Conservation (phyloP, 805 yeast species). For the Yarrowia phangngaensis region DNA sequence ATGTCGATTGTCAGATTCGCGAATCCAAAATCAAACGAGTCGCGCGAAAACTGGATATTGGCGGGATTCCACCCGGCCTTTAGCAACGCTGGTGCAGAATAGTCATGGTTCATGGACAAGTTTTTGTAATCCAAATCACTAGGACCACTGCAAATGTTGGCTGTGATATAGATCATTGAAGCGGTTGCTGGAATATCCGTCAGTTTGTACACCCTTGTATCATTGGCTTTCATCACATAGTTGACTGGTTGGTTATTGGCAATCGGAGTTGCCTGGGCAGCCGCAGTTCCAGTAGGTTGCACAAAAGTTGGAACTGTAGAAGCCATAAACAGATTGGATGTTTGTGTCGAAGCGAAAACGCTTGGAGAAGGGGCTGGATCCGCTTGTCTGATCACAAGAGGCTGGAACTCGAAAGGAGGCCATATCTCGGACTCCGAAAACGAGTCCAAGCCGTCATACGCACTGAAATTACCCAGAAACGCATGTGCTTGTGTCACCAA, state of each 20-base stretch:
- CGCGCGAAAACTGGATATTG: constrained; percentile 24
- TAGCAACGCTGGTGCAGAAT: background rate
- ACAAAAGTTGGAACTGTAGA: constrained; percentile 9
- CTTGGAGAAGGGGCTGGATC: too few species aligned
- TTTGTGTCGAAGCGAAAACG: background rate
- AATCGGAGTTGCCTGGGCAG: constrained; percentile 36
- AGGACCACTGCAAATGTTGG: constrained; percentile 40
- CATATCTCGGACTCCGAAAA: too few species aligned
- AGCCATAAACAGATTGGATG: constrained; percentile 12
- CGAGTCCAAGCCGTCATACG: too few species aligned
- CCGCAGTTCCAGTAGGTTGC: constrained; percentile 1
- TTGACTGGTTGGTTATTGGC: constrained; percentile 28
- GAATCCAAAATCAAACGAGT: constrained; percentile 36
- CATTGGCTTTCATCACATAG: constrained; percentile 39
- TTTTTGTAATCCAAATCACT: constrained; percentile 28
- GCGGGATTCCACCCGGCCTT: constrained; percentile 28
- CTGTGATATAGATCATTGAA: constrained; percentile 38
- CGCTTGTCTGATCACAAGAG: too few species aligned
- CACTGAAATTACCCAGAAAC: too few species aligned
- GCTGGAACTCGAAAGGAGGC: too few species aligned
- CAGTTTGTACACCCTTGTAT: constrained; percentile 34
- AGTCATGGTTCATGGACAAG: constrained; percentile 31
- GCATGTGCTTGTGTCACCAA: too few species aligned
- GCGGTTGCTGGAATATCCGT: constrained; percentile 29
- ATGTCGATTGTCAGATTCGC: constrained; percentile 34